Base-by-base conservation (phyloP, 1,284 basidiomycete species). In the Puccinia novopanici region DNA sequence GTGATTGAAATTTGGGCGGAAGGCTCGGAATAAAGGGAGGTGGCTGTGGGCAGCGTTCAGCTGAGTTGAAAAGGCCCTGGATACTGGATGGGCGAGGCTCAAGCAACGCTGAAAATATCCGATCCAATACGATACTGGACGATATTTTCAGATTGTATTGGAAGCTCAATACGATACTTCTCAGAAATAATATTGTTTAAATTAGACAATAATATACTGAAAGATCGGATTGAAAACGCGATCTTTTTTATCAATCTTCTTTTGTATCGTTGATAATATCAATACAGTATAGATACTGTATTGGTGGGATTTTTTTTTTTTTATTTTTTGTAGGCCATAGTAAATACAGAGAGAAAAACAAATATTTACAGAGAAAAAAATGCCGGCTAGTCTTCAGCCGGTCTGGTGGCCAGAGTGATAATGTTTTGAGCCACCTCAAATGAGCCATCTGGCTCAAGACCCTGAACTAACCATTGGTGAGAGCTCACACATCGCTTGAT, bases 401-500 rank as follows among this genome's bases (percentile, higher is more conserved):
- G n/a, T 63, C 30, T 27, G 27, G 17, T 63, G 15, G 59, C 34
- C 27, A 3, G 8, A 34, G 59, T 34, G 34, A 63, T 37, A 19
- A 63, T 63, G 27, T 17, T 15, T 27, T 63, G 59, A n/a, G 59
- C 59, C 15, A 24, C 6, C 13, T 63, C 59, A 63, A 63, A 63
- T 8, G 10, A 30, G 5, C 34, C 59, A 63, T 63, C 59, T 27
- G 59, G 59, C 27, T 63, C 34, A 37, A 63, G 6, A n/a, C 34
- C 59, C 27, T 63, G 59, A 19, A 63, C 59, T 10, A 63, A 17
- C 59, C n/a, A n/a, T n/a, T n/a, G n/a, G n/a, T n/a, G n/a, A n/a
- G n/a, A n/a, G n/a, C n/a, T n/a, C n/a, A n/a, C 59, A 63, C 59
- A 63, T 57, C 27, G 40, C 22, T 68, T 40, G 8, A 48, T 68